Conservation (phyloP, 139 green algal species). For the Dunaliella primolecta region DNA sequence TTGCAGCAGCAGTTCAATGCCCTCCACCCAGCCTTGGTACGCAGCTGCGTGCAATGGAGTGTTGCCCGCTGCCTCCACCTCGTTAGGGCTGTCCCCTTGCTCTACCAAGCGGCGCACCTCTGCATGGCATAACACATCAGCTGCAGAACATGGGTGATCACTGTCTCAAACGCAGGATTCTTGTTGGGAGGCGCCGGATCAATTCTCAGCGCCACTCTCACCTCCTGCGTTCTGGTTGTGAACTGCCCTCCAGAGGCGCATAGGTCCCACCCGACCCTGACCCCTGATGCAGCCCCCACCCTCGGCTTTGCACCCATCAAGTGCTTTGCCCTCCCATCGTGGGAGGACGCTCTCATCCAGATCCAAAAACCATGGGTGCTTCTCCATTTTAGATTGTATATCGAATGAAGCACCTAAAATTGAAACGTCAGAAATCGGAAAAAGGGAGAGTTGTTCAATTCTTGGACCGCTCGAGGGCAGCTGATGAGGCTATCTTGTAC, state of each 20-base stretch:
- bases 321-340: slow-evolving; percentile 15
- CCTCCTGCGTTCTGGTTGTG: slow-evolving; percentile 63
- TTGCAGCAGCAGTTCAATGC: slow-evolving; percentile 75
- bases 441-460: too few relatives aligned
- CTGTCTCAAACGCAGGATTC: neutral
- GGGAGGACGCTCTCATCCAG: neutral
- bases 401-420: too few relatives aligned
- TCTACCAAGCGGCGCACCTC: neutral
- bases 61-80: slow-evolving; percentile 90
- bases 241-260: slow-evolving; percentile 78
- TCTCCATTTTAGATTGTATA: slow-evolving; percentile 6
- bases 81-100: slow-evolving; percentile 52
- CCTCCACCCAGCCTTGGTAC: slow-evolving; percentile 84
- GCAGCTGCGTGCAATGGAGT: slow-evolving; percentile 67
- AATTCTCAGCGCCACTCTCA: slow-evolving; percentile 29
- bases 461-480: too few relatives aligned
- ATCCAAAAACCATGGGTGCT: neutral
- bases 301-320: slow-evolving; percentile 81
- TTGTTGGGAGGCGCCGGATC: neutral
- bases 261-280: slow-evolving; percentile 74
- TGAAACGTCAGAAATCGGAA: too few relatives aligned
- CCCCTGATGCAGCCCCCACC: slow-evolving; percentile 79
- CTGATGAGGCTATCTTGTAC: too few relatives aligned
- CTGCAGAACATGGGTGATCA: neutral
- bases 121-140: neutral